phyloP scores from a whole-genome alignment of 2,329 filamentous ascomycete genomes.

The Chaetomium globosum region DNA sequence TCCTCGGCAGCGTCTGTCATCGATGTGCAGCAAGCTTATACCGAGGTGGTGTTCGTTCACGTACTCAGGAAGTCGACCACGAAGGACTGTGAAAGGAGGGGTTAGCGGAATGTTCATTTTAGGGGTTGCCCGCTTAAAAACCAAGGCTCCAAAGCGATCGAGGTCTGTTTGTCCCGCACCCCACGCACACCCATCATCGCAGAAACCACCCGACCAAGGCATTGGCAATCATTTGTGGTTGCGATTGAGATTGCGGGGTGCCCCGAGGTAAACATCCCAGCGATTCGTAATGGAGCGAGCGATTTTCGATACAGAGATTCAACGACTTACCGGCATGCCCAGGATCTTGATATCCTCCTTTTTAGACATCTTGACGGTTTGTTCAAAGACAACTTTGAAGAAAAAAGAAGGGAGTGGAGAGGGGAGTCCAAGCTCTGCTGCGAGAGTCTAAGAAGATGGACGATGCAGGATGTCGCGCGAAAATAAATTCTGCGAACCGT shows the following conservation, averaged over 20 bases:
- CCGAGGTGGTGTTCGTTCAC: slow-evolving; percentile 48
- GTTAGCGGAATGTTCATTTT: slow-evolving; percentile 42
- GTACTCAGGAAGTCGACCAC: slow-evolving; percentile 98
- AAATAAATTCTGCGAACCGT: slow-evolving; percentile 51
- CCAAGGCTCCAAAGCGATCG: background rate
- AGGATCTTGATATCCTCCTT: slow-evolving; percentile 59
- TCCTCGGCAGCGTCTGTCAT: background rate
- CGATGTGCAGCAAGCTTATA: background rate
- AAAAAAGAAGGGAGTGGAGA: slow-evolving; percentile 65
- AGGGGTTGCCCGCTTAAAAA: background rate
- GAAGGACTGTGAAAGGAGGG: slow-evolving; percentile 69
- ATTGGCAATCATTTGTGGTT: slow-evolving; percentile 34
- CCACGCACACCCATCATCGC: slow-evolving; percentile 8
- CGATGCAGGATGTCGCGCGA: slow-evolving; percentile 43
- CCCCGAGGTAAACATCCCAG: slow-evolving; percentile 3
- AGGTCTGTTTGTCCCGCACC: background rate
- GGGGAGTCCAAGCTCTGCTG: slow-evolving; percentile 48
- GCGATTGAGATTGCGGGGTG: slow-evolving; percentile 28
- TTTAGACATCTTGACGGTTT: slow-evolving; percentile 55
- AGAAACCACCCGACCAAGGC: slow-evolving; percentile 22
- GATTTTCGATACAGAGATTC: slow-evolving; percentile 37
- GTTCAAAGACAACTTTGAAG: slow-evolving; percentile 49
- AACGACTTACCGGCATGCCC: slow-evolving; percentile 67
- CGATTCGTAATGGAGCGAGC: slow-evolving; percentile 36
- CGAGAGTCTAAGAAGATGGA: slow-evolving; percentile 42